Percentiles rank a stretch among this genome's conserved stretches.
Conservation (phyloP, 306 rosid genomes). For the Rosa persica region DNA sequence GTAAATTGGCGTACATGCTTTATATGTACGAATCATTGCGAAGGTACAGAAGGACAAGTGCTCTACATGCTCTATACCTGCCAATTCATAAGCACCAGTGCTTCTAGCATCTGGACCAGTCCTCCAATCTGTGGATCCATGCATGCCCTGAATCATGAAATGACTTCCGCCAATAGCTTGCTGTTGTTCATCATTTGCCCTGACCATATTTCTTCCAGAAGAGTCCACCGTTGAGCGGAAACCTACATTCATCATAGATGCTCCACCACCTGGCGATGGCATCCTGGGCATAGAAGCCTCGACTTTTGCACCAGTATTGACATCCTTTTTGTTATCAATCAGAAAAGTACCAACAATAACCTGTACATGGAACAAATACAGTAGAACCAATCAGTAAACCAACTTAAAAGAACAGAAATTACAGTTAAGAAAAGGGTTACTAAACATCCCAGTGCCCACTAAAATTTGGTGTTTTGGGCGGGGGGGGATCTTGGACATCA, state of each 20-base stretch:
- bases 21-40: background rate
- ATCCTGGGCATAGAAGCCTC: conserved; percentile 66
- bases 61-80: conserved; percentile 45
- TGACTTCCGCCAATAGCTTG: conserved; percentile 69
- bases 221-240: conserved; percentile 59
- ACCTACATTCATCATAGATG: conserved; percentile 52
- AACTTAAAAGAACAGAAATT: background rate
- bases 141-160: conserved; percentile 78
- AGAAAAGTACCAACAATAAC: conserved; percentile 85
- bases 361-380: conserved; percentile 36
- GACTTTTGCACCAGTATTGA: conserved; percentile 49
- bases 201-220: conserved; percentile 53
- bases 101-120: conserved; percentile 54
- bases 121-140: conserved; percentile 75
- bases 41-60: background rate
- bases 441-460: background rate
- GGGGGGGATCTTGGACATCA: too few species aligned
- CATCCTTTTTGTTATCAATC: conserved; percentile 68
- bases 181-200: conserved; percentile 70
- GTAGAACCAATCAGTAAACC: background rate
- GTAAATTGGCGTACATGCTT: background rate
- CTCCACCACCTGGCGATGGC: conserved; percentile 61
- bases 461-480: too few species aligned
- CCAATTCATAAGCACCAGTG: conserved; percentile 50
- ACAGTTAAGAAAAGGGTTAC: background rate